Evolutionary conservation across 1,284 basidiomycete genomes (phyloP).

Genomic region (Pascua guehoae): DNA sequence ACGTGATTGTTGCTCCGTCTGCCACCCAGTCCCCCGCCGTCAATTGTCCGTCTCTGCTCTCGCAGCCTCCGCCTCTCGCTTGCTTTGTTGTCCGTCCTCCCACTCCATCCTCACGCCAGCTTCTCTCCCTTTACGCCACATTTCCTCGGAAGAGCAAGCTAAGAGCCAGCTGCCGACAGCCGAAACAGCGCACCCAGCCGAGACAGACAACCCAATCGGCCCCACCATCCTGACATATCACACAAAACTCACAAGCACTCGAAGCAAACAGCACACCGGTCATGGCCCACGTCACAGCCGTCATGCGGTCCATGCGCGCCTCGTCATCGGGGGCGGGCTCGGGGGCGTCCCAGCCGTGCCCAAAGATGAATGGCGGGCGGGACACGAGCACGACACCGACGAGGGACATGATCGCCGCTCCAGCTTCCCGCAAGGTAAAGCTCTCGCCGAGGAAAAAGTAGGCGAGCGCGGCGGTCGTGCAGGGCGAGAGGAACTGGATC

Average conservation of each 20-base stretch:
- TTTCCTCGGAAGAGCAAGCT: too few species aligned
- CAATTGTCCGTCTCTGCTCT: too few species aligned
- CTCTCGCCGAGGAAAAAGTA: slow-evolving; percentile 65
- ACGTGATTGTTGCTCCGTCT: too few species aligned
- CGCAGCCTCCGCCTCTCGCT: too few species aligned
- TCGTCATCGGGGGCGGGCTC: slow-evolving; percentile 9
- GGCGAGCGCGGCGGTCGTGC: slow-evolving; percentile 65
- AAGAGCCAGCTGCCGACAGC: too few species aligned
- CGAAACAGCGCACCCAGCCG: too few species aligned
- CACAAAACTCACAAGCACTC: slow-evolving; percentile 38
- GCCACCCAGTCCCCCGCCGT: too few species aligned
- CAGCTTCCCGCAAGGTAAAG: slow-evolving; percentile 58
- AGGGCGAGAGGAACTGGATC: slow-evolving; percentile 69
- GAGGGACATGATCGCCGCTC: slow-evolving; percentile 63
- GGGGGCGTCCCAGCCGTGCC: slow-evolving; percentile 39
- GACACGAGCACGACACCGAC: slow-evolving; percentile 64
- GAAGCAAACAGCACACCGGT: slow-evolving; percentile 33
- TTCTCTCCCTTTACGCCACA: too few species aligned
- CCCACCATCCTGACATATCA: too few species aligned
- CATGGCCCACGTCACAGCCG: slow-evolving; percentile 39
- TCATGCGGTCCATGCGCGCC: slow-evolving; percentile 21
- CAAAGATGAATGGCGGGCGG: slow-evolving; percentile 58
- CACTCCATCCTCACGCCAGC: too few species aligned
- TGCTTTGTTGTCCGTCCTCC: too few species aligned
- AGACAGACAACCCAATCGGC: too few species aligned